Base-by-base conservation (phyloP, 2,329 filamentous ascomycete genomes). In the Daldinia sp. region DNA sequence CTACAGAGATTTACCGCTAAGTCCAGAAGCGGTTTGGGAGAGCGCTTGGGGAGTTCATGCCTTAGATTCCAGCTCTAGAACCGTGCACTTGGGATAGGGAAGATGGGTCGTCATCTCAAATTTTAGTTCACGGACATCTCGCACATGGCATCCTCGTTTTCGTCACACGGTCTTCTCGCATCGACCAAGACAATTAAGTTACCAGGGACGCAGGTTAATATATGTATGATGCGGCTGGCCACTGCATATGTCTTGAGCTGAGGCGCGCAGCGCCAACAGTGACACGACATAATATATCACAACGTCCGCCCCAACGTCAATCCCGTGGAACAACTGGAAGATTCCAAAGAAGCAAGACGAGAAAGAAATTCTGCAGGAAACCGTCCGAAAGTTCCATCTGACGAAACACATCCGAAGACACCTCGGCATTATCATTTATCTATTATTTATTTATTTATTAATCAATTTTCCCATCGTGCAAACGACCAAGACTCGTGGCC, bases 101-200 rank as follows among this genome's bases (percentile, higher is more conserved):
- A 23, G 15, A 12, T 33, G 10, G 46, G 26, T 51, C 15, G 15
- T 35, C 7, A 35, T 35, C 30, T 33, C 30, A 70, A 70, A 60
- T 61, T 18, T 54, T 53, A 55, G 37, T 62, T 30, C 37, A 35
- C 60, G 30, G 30, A 33, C 53, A 48, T 48, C 53, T 53, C 56
- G 55, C 69, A 67, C 69, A 69, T 71, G 69, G 69, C 66, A 71
- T 57, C 62, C 60, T 61, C 66, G 53, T 71, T 64, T 71, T 67
- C 53, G 66, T 64, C 63, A 64, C 59, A 60, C 64, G 28, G 55
- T 42, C 20, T 53, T 39, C 48, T 63, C 60, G 35, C 33, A 57
- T 62, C 26, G 23, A 37, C 63, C 59, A 67, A 69, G 60, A 63
- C 48, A 63, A 63, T 62, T 54, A n/a, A 30, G 63, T 62, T 61